A percentile compares a stretch with the other conserved stretches of the same genome.
These are phyloP conservation scores for Limonium bicolor DNA, from an alignment of 148 eudicot species.

Conservation along the genomic window DNA sequence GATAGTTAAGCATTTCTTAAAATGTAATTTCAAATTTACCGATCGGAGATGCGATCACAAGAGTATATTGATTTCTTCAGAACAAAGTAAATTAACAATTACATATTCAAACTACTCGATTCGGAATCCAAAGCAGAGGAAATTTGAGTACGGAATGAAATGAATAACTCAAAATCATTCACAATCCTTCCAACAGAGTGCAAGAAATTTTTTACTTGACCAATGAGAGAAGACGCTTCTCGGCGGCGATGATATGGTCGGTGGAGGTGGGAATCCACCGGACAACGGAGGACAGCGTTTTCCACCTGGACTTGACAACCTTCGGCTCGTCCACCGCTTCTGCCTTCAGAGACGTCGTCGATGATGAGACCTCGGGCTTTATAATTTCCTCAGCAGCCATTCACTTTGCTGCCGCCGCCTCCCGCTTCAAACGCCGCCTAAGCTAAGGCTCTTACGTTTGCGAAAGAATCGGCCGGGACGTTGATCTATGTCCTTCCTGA, in stretches of 20 bases:
- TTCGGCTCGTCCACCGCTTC: constrained; percentile 12
- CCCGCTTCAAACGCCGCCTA: constrained; percentile 5
- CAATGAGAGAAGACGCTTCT: constrained; percentile 72
- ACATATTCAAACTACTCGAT: too few relatives aligned
- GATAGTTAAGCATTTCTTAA: too few relatives aligned
- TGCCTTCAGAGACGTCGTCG: constrained; percentile 14
- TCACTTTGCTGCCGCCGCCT: neutral
- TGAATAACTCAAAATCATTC: neutral
- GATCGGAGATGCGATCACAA: too few relatives aligned
- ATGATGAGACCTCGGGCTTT: neutral
- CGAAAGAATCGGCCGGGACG: neutral
- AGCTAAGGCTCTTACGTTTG: constrained; percentile 14
- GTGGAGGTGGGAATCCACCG: constrained; percentile 81
- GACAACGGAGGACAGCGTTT: constrained; percentile 41
- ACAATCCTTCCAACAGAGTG: too few relatives aligned
- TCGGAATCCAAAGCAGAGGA: too few relatives aligned
- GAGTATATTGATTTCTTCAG: too few relatives aligned
- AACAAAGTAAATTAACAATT: too few relatives aligned
- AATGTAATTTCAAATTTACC: too few relatives aligned
- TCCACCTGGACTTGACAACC: constrained; percentile 14
- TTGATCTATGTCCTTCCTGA: too few relatives aligned
- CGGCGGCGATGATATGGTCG: constrained; percentile 67
- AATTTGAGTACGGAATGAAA: too few relatives aligned
- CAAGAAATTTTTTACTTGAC: constrained; percentile 37
- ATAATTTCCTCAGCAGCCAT: constrained; percentile 57